Base-by-base conservation (phyloP, 805 yeast genomes). In the Candida koratica region DNA sequence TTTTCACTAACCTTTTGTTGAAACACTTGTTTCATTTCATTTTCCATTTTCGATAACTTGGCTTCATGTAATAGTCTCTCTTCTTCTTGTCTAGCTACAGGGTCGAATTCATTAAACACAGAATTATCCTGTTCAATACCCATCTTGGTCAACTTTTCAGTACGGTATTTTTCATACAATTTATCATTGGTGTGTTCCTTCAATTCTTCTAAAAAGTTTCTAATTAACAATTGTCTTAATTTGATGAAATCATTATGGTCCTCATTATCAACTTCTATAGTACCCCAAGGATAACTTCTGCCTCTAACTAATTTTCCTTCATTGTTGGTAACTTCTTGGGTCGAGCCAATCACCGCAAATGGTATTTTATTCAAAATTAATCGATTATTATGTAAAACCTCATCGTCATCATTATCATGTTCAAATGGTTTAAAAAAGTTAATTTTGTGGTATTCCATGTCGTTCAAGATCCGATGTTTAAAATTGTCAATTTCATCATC, bases 221-320 rank as follows among this genome's bases (percentile, higher is more conserved):
- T 82, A 43, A 93, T 74, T 56, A 90, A 73, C 58, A 93, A 72
- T 59, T 88, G 94, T 51, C 97, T 83, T 59, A 90, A 75, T 60
- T 79, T 80, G 47, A 84, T 79, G 59, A 90, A 93, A 64, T 90
- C 98, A 60, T 88, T 84, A 59, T 93, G 97, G 39, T 79, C 79
- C 65, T 86, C 93, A 59, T 93, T 90, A 60, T 88, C 97, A 49
- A 93, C 89, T 64, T 93, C 97, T 52, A 93, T 84, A 15, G 84
- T 72, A 48, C 97, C 97, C 98, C 98, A 93, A 43, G 97, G 97
- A 60, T 90, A 90, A 44, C 76, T 68, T 65, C 98, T 84, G 48
- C 96, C 97, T 61, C 97, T 79, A 29, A 89, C 94, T 28, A 58
- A 47, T 58, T 85, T 75, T 27, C 96, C 96, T 54, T 84, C 93